Evolutionary conservation across 2,329 filamentous ascomycete genomes (phyloP), one percentile per base, ranked within the genome.

Genomic region (Pyrenophora seminiperda): DNA sequence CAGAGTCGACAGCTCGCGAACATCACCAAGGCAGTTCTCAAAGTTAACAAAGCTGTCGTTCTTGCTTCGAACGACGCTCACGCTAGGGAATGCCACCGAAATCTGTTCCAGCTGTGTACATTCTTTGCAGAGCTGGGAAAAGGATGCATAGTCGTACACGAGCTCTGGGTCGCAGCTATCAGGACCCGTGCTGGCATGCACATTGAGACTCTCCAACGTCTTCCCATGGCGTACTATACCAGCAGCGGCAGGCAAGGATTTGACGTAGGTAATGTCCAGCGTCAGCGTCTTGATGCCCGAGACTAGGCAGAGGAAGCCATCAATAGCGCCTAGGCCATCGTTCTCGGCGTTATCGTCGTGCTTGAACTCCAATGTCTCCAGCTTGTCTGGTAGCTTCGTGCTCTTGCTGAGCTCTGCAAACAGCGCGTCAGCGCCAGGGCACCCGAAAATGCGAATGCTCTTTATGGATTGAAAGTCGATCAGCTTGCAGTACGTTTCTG

Each of bases 271-370:
- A 10, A 79, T 59, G 55, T 80, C 77, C 30, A 80, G 66, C 4
- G 73, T 75, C 24, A 80, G 65, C 1, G 72, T 63, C 47, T 73
- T 65, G 45, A 80, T 64, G 2, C 77, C 77, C 10, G 75, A 72
- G 0, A 79, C 75, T 4, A 79, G 65, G 37, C 75, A 77, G 20
- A 80, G 54, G 56, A 80, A 78, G 24, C 75, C 76, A 31, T 80
- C 77, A 17, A 80, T 63, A 1, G 78, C 77, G 2, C 71, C 63
- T 20, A 80, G 57, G 5, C 73, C 73, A 42, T 80, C 77, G 27
- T 77, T 75, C 47, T 80, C 77, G 2, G 61, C 36, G 47, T 79
- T 79, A 41, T 79, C 77, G 22, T 75, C 72, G 53, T 79, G 76
- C 59, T 79, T 77, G 46, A 79, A 65, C 36, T 78, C 75, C 5